phyloP scores from a whole-genome alignment of 2,329 filamentous ascomycete genomes.

The Trichophyton simii region DNA sequence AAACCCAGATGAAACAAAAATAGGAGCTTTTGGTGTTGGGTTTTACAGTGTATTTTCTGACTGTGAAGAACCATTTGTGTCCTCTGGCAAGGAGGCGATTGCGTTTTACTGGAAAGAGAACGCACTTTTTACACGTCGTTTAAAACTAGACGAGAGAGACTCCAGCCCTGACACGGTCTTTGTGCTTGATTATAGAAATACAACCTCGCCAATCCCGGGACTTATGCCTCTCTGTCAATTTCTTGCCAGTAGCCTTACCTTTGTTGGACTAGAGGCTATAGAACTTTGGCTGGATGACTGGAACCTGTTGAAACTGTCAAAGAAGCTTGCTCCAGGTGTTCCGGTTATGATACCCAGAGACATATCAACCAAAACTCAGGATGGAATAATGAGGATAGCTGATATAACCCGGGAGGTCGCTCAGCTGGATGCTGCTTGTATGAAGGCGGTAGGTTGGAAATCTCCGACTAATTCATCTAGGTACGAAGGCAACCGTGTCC shows the following conservation, averaged over 20 bases:
- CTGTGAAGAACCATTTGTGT: conserved; percentile 94
- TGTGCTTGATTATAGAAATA: conserved; percentile 83
- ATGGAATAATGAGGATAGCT: conserved; percentile 75
- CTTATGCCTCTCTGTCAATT: conserved; percentile 82
- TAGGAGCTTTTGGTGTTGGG: conserved; percentile 93
- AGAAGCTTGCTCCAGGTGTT: conserved; percentile 70
- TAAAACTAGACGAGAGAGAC: conserved; percentile 57
- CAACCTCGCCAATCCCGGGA: conserved; percentile 73
- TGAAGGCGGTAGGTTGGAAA: conserved; percentile 80
- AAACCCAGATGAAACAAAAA: conserved; percentile 97
- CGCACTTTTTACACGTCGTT: conserved; percentile 79
- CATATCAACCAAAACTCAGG: conserved; percentile 69
- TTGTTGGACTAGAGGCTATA: conserved; percentile 76
- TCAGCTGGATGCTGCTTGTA: conserved; percentile 82
- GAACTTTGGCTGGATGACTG: conserved; percentile 87
- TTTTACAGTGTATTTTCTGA: conserved; percentile 99
- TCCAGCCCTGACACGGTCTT: conserved; percentile 70
- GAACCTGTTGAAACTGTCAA: conserved; percentile 63
- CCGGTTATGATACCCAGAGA: conserved; percentile 62
- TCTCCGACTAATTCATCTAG: conserved; percentile 37
- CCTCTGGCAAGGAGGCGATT: conserved; percentile 85
- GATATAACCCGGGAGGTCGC: conserved; percentile 74
- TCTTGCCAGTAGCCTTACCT: conserved; percentile 85
- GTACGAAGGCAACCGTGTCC: conserved; percentile 24
- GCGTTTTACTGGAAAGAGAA: conserved; percentile 99